A percentile compares a stretch with the other conserved stretches of the same genome.
These are phyloP conservation scores for Nemania sp. DNA, from an alignment of 2,329 filamentous ascomycete genomes.

Conservation along the genomic window DNA sequence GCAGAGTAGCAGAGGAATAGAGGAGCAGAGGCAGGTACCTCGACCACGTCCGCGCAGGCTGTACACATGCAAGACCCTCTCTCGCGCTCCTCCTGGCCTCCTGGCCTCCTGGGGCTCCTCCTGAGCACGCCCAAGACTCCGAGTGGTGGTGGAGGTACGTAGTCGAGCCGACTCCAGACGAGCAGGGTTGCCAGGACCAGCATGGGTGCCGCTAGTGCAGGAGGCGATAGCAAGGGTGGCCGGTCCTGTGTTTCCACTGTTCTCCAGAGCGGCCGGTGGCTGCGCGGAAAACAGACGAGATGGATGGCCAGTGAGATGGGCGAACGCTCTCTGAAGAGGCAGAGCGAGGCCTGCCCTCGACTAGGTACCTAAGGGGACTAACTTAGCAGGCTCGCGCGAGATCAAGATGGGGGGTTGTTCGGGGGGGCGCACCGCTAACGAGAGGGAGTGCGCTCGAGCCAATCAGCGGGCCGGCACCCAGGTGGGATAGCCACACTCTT, in stretches of 20 bases:
- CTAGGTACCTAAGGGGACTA: neutral
- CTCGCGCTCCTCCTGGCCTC: constrained; percentile 16
- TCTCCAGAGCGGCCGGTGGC: constrained; percentile 10
- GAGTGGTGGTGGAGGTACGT: neutral
- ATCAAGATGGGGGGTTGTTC: constrained; percentile 36
- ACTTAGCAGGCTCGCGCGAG: constrained; percentile 27
- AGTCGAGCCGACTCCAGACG: constrained; percentile 14
- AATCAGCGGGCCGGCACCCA: constrained; percentile 28
- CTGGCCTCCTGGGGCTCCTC: no score
- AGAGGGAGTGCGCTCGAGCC: constrained; percentile 21
- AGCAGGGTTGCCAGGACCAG: constrained; percentile 27
- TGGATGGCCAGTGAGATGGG: constrained; percentile 19
- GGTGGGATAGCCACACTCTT: constrained; percentile 27
- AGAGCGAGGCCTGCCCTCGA: no score
- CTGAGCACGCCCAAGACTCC: neutral
- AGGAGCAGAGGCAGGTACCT: constrained; percentile 2
- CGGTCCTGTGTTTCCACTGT: constrained; percentile 15
- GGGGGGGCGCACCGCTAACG: constrained; percentile 25
- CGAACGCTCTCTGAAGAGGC: constrained; percentile 3
- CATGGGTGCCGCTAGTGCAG: constrained; percentile 28
- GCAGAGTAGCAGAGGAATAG: no score
- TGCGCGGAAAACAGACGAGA: constrained; percentile 19
- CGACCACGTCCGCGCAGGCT: no score
- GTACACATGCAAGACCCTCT: constrained; percentile 35
- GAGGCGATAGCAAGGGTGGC: constrained; percentile 25